phyloP scores from a whole-genome alignment of 2,329 filamentous ascomycete species.

The Claviceps sp. region DNA sequence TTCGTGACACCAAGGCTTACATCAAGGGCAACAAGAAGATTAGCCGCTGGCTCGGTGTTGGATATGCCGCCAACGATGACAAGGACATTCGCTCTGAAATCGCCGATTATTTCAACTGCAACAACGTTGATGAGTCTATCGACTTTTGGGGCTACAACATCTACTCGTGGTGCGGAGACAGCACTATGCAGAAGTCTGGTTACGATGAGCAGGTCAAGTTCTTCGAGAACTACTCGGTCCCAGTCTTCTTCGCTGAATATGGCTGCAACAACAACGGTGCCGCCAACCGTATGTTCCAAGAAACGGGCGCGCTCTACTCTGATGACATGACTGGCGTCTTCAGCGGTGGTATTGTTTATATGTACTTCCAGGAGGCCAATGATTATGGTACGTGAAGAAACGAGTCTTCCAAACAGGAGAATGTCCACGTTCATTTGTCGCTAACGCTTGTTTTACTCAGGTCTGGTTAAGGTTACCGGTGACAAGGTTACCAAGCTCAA shows the following conservation, averaged over 20 bases:
- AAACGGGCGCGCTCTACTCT: slow-evolving; percentile 71
- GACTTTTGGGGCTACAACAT: slow-evolving; percentile 99
- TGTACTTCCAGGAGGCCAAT: slow-evolving; percentile 90
- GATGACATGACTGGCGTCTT: slow-evolving; percentile 73
- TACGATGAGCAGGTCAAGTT: slow-evolving; percentile 75
- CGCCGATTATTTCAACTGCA: slow-evolving; percentile 92
- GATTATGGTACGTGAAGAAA: slow-evolving; percentile 52
- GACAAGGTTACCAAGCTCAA: slow-evolving; percentile 50
- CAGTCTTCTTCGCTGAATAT: slow-evolving; percentile 97
- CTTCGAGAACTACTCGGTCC: slow-evolving; percentile 80
- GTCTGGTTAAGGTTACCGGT: slow-evolving; percentile 51
- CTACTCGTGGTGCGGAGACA: slow-evolving; percentile 96
- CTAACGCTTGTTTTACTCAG: slow-evolving; percentile 18
- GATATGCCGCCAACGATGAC: slow-evolving; percentile 94
- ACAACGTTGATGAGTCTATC: slow-evolving; percentile 49
- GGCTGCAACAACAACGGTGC: slow-evolving; percentile 67
- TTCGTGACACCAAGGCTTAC: slow-evolving; percentile 90
- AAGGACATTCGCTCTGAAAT: slow-evolving; percentile 67
- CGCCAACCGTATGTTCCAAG: slow-evolving; percentile 65
- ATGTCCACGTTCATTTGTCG: background rate
- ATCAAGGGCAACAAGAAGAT: slow-evolving; percentile 71
- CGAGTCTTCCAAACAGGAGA: background rate
- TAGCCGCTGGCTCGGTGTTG: slow-evolving; percentile 74
- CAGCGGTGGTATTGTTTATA: slow-evolving; percentile 96
- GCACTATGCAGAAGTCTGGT: slow-evolving; percentile 60